A percentile compares a stretch with the other conserved stretches of the same genome.
phyloP scores from a whole-genome alignment of 31 red algal genomes.

The Porphyra umbilicalis region DNA sequence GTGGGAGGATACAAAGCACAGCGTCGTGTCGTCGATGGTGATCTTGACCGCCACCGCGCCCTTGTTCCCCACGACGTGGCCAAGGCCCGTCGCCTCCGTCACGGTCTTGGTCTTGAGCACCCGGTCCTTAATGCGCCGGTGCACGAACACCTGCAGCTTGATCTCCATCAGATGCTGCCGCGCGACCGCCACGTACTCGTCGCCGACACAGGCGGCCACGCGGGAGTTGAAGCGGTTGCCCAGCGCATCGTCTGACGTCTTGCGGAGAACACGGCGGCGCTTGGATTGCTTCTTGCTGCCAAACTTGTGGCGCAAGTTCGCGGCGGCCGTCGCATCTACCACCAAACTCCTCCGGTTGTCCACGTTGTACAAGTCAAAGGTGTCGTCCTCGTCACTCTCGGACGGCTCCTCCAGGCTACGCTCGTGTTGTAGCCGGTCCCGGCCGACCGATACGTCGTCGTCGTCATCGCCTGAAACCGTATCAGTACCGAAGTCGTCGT shows the following conservation, averaged over 20 bases:
- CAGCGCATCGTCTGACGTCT: not conserved
- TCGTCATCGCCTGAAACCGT: not conserved
- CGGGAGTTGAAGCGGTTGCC: slow-evolving; percentile 34
- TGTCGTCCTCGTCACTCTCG: slow-evolving; percentile 5
- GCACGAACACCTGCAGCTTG: slow-evolving; percentile 44
- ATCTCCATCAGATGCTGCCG: slow-evolving; percentile 57
- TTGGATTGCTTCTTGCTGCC: slow-evolving; percentile 11
- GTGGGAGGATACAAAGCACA: slow-evolving; percentile 53
- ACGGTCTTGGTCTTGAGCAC: slow-evolving; percentile 11
- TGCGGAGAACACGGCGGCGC: not conserved
- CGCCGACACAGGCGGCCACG: slow-evolving; percentile 24
- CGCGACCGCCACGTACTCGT: slow-evolving; percentile 24
- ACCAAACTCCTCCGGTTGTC: not conserved
- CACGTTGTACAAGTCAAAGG: slow-evolving; percentile 18
- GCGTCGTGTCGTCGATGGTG: slow-evolving; percentile 35
- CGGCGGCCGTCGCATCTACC: not conserved
- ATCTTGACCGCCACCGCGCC: slow-evolving; percentile 42
- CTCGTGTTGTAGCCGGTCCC: not conserved
- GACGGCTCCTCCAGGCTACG: not conserved
- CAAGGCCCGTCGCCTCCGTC: slow-evolving; percentile 44
- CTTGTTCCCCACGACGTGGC: slow-evolving; percentile 46
- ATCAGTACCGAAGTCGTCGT: not conserved
- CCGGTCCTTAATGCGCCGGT: slow-evolving; percentile 12
- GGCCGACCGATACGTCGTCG: not conserved
- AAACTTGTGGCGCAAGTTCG: not conserved